A percentile compares a stretch with the other conserved stretches of the same genome.
Conservation (phyloP, 768 basidiomycete species). For the Pluteus cervinus region DNA sequence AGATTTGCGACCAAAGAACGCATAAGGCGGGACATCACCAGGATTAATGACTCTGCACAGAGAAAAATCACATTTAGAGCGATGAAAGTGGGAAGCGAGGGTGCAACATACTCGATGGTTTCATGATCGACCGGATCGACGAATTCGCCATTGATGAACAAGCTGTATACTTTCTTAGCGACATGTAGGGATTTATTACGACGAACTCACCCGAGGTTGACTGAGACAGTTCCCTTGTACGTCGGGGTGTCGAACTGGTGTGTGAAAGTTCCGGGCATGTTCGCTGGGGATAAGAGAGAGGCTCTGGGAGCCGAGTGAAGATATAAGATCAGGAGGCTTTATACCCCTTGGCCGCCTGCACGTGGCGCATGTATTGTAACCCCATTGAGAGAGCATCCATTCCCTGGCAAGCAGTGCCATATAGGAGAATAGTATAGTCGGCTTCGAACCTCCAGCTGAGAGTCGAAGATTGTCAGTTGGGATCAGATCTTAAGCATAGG, state of each 20-base stretch:
- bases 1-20: too few species aligned
- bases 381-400: too few species aligned
- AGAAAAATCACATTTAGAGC: neutral
- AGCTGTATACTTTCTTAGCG: constrained; percentile 6
- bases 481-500: too few species aligned
- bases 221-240: constrained; percentile 53
- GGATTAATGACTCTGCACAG: constrained; percentile 51
- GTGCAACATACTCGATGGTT: constrained; percentile 16
- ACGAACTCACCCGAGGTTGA: constrained; percentile 43
- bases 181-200: neutral
- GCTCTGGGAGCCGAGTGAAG: too few species aligned
- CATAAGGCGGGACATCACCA: constrained; percentile 13
- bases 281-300: too few species aligned
- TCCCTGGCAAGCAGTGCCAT: too few species aligned
- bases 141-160: constrained; percentile 20
- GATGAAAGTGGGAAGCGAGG: constrained; percentile 1
- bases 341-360: too few species aligned
- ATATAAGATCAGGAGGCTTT: too few species aligned
- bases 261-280: constrained; percentile 28
- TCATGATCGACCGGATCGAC: constrained; percentile 15
- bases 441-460: too few species aligned
- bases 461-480: too few species aligned
- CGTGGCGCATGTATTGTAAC: too few species aligned
- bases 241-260: constrained; percentile 46
- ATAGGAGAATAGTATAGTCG: too few species aligned